A percentile compares a stretch with the other conserved stretches of the same genome.
Evolutionary conservation across 345 rosid genomes (phyloP).

Genomic region (Tarenaya hassleriana): DNA sequence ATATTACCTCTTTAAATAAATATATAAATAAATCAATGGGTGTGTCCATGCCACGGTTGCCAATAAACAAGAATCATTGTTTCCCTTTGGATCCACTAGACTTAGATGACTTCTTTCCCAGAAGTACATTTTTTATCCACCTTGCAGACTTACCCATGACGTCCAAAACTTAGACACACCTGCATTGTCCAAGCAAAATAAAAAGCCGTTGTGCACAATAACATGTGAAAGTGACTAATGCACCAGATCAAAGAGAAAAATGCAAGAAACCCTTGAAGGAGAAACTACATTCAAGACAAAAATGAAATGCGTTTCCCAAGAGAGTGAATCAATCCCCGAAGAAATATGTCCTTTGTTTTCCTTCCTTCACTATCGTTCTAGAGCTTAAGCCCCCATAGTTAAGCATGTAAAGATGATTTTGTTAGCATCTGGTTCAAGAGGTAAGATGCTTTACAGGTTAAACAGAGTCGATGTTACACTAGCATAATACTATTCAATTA

Average conservation of each 20-base stretch:
- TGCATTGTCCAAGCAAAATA: constrained; percentile 23
- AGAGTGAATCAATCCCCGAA: background rate
- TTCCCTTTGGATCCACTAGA: constrained; percentile 44
- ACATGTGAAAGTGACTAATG: constrained; percentile 10
- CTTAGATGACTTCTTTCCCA: constrained; percentile 80
- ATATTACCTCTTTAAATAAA: constrained; percentile 67
- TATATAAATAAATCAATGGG: too few relatives aligned
- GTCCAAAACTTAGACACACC: constrained; percentile 16
- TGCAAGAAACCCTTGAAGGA: background rate
- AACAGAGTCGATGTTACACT: too few relatives aligned
- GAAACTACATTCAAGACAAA: background rate
- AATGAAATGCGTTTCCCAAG: background rate
- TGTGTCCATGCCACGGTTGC: too few relatives aligned
- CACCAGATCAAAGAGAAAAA: background rate
- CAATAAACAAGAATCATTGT: too few relatives aligned
- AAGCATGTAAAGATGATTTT: too few relatives aligned
- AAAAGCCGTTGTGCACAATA: constrained; percentile 7
- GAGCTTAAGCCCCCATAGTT: too few relatives aligned
- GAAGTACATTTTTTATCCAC: constrained; percentile 77
- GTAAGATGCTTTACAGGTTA: too few relatives aligned
- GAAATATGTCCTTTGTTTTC: background rate
- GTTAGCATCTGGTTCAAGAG: too few relatives aligned
- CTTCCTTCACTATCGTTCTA: too few relatives aligned
- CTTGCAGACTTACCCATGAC: constrained; percentile 70
- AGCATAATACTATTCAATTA: too few relatives aligned